Evolutionary conservation across 2,329 filamentous ascomycete genomes (phyloP).

Genomic region (Beauveria australis): DNA sequence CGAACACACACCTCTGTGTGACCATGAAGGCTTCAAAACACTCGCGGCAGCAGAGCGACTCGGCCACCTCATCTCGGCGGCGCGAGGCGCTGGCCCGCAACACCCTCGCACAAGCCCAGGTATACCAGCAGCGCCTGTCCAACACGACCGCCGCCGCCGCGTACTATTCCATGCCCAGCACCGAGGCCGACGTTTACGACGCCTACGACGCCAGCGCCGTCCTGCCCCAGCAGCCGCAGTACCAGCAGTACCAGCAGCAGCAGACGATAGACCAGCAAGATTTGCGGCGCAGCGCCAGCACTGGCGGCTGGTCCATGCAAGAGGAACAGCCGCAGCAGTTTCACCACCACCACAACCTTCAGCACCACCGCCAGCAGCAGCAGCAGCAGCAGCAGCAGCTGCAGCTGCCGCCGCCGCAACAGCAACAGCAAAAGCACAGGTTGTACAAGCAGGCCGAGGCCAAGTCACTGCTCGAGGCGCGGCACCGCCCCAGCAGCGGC

Average conservation of each 20-base stretch:
- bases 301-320: neutral
- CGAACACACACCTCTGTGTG: neutral
- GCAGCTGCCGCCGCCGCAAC: neutral
- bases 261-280: neutral
- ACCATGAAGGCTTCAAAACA: slow-evolving; percentile 5
- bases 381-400: neutral
- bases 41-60: slow-evolving; percentile 3
- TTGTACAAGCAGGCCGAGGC: neutral
- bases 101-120: slow-evolving; percentile 2
- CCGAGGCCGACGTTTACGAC: neutral
- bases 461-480: neutral
- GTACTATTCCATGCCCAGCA: neutral
- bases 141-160: neutral
- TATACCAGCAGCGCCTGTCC: neutral
- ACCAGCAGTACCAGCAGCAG: neutral
- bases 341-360: neutral
- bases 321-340: neutral
- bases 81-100: slow-evolving; percentile 2
- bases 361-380: neutral
- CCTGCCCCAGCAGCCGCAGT: neutral
- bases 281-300: slow-evolving; percentile 1
- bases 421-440: neutral
- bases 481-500: slow-evolving; percentile 48
- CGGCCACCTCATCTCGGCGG: neutral
- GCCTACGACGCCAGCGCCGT: neutral